These are phyloP conservation scores for Termitomyces sp. DNA, from an alignment of 768 basidiomycete species.

Conservation along the genomic window DNA sequence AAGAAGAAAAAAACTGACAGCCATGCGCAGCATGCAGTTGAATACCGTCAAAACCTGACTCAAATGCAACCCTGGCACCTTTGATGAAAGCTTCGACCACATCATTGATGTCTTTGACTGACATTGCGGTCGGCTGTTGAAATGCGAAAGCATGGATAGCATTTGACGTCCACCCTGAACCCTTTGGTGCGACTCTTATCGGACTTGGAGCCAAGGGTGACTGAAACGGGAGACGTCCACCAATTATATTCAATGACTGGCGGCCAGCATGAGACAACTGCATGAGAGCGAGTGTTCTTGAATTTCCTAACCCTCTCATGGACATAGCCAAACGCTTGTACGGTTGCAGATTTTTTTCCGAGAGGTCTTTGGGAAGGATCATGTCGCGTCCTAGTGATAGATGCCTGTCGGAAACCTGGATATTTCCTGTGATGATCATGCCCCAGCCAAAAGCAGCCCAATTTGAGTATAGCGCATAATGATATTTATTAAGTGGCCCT, in stretches of 20 bases:
- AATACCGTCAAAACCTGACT: conserved; percentile 80
- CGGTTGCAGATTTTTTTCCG: conserved; percentile 38
- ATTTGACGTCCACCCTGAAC: conserved; percentile 24
- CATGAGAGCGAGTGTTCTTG: conserved; percentile 55
- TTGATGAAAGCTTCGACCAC: conserved; percentile 60
- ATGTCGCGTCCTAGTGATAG: conserved; percentile 71
- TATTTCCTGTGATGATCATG: conserved; percentile 84
- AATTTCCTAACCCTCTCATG: conserved; percentile 36
- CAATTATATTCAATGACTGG: conserved; percentile 72
- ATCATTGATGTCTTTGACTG: conserved; percentile 49
- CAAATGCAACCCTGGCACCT: conserved; percentile 59
- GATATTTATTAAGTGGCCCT: conserved; percentile 65
- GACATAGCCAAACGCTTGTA: conserved; percentile 45
- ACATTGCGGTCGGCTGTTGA: conserved; percentile 61
- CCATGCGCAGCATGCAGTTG: conserved; percentile 86
- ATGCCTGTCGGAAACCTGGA: conserved; percentile 61
- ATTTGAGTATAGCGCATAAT: conserved; percentile 59
- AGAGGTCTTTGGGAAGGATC: conserved; percentile 43
- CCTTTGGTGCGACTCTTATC: conserved; percentile 37
- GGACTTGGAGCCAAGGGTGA: conserved; percentile 72
- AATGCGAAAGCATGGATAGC: conserved; percentile 48
- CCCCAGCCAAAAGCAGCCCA: conserved; percentile 84
- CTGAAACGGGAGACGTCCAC: conserved; percentile 57
- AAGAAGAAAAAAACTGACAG: conserved; percentile 46
- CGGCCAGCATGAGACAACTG: conserved; percentile 83